These are phyloP conservation scores for Rhododendron mucronatum DNA, from an alignment of 148 eudicot species.

Conservation along the genomic window DNA sequence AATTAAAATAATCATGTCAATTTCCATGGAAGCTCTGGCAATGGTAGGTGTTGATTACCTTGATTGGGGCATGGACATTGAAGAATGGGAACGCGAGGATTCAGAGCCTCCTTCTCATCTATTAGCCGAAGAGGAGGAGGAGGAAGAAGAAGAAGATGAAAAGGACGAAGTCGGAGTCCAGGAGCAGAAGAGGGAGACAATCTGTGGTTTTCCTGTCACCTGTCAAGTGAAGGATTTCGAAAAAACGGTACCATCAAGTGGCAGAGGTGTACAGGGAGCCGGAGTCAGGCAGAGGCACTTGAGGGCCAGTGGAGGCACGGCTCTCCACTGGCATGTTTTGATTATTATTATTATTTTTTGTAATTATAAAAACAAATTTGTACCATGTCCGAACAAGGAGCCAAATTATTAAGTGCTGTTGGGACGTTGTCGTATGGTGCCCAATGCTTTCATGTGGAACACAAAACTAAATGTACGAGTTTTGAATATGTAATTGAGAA, in stretches of 20 bases:
- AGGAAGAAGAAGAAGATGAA: background rate
- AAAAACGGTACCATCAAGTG: background rate
- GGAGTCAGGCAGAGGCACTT: no score
- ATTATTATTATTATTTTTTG: no score
- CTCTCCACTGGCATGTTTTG: no score
- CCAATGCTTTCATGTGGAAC: no score
- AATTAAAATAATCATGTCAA: background rate
- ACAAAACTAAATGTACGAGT: no score
- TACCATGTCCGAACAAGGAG: no score
- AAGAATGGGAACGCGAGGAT: background rate
- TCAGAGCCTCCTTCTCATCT: background rate
- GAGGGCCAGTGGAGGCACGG: no score
- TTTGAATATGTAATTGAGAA: no score
- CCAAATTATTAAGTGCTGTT: no score
- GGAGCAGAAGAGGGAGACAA: background rate
- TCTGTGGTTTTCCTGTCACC: background rate
- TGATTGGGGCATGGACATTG: background rate
- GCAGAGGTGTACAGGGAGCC: background rate
- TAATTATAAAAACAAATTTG: no score
- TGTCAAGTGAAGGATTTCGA: background rate
- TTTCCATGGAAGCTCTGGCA: slow-evolving; percentile 5
- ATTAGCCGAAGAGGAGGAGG: background rate
- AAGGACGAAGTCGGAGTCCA: background rate
- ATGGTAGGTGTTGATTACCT: background rate
- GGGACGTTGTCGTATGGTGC: no score